Conservation (phyloP, 306 rosid species). For the Vachellia collinsii region DNA sequence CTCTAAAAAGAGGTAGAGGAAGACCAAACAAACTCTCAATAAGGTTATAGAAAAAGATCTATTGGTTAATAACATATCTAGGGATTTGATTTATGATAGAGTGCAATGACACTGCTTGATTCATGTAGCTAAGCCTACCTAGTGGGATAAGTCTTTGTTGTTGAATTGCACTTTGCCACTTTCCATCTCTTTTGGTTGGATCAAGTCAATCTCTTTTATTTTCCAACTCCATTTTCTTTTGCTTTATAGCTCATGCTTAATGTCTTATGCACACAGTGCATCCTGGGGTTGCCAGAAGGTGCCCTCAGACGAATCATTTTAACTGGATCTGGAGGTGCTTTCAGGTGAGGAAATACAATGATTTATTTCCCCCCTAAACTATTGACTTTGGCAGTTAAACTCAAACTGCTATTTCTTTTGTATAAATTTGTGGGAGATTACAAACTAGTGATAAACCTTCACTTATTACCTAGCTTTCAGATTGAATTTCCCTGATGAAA, state of each 20-base stretch:
- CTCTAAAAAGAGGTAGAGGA: no score
- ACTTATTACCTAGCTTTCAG: not conserved
- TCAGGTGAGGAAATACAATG: conserved; percentile 60
- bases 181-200: not conserved
- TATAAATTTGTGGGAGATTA: not conserved
- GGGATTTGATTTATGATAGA: no score
- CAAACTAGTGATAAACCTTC: not conserved
- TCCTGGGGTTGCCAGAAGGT: conserved; percentile 90
- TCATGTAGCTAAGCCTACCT: no score
- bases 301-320: conserved; percentile 83
- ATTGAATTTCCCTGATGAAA: not conserved
- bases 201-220: conserved; percentile 39
- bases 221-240: not conserved
- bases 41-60: no score
- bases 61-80: no score
- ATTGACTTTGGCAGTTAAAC: not conserved
- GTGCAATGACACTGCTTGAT: no score
- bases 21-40: no score
- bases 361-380: not conserved
- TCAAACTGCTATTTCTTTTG: not conserved
- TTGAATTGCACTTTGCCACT: not conserved
- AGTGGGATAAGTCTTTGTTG: no score
- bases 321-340: conserved; percentile 98
- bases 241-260: not conserved
- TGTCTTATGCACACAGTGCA: conserved; percentile 72